A percentile compares a stretch with the other conserved stretches of the same genome.
Evolutionary conservation across 305 asterid species (phyloP).

Genomic region (Solanum hybrid): DNA sequence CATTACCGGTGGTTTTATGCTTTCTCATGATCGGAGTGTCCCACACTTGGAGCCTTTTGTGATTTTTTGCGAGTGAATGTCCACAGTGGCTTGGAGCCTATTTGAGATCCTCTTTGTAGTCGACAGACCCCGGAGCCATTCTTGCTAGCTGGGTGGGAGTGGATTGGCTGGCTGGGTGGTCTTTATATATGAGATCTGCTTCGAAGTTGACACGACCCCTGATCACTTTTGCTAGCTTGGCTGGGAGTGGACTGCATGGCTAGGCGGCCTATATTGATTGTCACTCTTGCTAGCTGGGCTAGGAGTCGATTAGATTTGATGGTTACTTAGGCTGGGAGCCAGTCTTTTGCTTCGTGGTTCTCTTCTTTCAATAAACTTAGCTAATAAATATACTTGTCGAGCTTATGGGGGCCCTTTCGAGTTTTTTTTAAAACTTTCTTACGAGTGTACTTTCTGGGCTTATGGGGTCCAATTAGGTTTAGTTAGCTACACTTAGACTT

Average conservation of each 20-base stretch:
- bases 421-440: neutral
- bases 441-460: neutral
- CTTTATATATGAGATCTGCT: too few species aligned
- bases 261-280: neutral
- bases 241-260: neutral
- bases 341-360: neutral
- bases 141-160: neutral
- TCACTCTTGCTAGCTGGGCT: neutral
- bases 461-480: neutral
- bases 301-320: neutral
- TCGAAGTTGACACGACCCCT: neutral
- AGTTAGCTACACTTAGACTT: neutral
- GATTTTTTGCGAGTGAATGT: too few species aligned
- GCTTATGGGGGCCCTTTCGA: neutral
- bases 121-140: fast-evolving
- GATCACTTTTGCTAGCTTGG: neutral
- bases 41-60: neutral
- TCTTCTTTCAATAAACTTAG: neutral
- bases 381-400: neutral
- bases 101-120: neutral
- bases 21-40: neutral
- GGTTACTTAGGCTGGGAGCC: neutral
- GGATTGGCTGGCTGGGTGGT: neutral
- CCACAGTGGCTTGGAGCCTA: neutral
- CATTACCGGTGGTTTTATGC: fast-evolving